Evolutionary conservation across 208 protist genomes (phyloP), one percentile per base, ranked within the genome.

Genomic region (Trypanosoma lewisi): DNA sequence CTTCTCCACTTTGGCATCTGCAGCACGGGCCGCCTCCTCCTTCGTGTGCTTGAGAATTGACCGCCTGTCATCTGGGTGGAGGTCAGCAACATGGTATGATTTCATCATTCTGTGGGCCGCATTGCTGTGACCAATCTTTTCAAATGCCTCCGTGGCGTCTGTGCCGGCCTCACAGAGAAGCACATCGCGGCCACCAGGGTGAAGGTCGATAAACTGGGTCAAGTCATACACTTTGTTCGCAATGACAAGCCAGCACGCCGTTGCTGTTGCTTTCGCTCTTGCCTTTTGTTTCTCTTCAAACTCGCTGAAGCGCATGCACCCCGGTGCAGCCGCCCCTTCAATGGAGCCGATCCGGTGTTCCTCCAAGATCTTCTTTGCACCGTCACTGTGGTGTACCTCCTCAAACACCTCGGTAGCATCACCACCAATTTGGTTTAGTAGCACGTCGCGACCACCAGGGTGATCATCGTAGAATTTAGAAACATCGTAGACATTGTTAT

Each of bases 161-260:
- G 50, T 70, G 28, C 90, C 90, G 21, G 75, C 79, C 44, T 80
- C 72, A 59, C 83, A 77, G 0, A 91, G 66, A 6, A 96, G 70
- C 33, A 96, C 75, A 33, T 87, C 85, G 17, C 77, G 75, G 37
- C 90, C 87, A 34, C 90, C 90, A 41, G 90, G 90, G 61, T 96
- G 90, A 30, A 79, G 48, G 34, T 90, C 75, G 33, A 85, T 59
- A 70, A 94, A 96, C 30, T 53, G 33, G 19, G 81, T 92, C 3
- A 94, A 63, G 54, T 93, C 78, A 67, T 93, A 93, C 44, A 94
- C 87, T 36, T 91, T 94, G 72, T 89, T 91, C 64, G 91, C 70
- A 61, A 96, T 86, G 34, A 83, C 67, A n/a, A 92, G 67, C 83
- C 83, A 94, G 31, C 39, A 54, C 6, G 23, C 36, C 9, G 19